Evolutionary conservation across 2,329 filamentous ascomycete genomes (phyloP), one percentile per base, ranked within the genome.

Genomic region (Alternaria gansuensis): DNA sequence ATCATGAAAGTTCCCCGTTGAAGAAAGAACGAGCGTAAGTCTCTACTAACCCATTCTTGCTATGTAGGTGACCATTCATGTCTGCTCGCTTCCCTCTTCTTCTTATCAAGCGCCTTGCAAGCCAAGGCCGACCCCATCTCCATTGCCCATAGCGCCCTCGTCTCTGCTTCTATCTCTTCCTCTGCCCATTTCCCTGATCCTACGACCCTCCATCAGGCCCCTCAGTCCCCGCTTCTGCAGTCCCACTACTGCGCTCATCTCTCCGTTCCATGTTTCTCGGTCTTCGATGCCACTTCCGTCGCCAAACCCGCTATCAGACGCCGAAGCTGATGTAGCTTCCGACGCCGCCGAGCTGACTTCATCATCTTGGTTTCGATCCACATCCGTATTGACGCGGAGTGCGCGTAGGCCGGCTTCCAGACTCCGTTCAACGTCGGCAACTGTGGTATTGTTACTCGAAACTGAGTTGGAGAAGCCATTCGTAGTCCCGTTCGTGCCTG

Each of bases 141-240:
- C 68, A 31, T 64, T 68, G 21, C 61, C 64, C 41, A 66, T 62
- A 2, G 54, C 63, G 2, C 53, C 66, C 23, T 64, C 76, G 58
- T 68, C 79, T 66, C 64, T 68, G 52, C 57, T 71, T 52, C 77
- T 65, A 14, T 70, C 70, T 29, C 68, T 78, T 77, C 64, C 61
- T 59, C 79, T 78, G 11, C 84, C 85, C 64, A 92, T 83, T 76
- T 96, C 92, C 43, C 93, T 83, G 82, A 97, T 88, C 60, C 94
- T 84, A 43, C 94, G 83, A 3, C 94, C 94, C 77, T 98, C 95
- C 95, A 99, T 98, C 66, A 99, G 78, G 0, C 95, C 95, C 59
- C 94, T 84, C 34, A 99, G 78, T 0, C 95, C 95, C 53, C 95
- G 85, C 82, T 99, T 99, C 82, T 99, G 95, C 64, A 99, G 76